Percentiles rank a stretch among this genome's conserved stretches.
Conservation (phyloP, 257 asterid genomes). For the Mentha longifolia region DNA sequence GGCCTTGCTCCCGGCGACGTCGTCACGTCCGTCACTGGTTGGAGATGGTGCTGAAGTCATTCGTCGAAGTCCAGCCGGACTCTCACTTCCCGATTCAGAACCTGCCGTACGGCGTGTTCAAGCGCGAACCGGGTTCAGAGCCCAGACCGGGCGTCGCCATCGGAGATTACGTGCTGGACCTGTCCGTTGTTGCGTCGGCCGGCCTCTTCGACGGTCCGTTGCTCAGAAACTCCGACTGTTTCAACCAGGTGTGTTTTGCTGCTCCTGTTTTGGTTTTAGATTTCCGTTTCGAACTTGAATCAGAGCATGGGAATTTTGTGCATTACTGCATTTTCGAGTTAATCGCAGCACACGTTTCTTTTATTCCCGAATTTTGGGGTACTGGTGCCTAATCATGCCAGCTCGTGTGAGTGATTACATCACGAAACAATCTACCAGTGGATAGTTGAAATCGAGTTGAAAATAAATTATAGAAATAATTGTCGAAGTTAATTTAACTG, state of each 20-base stretch:
- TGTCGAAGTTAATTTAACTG: background rate
- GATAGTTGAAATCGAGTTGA: background rate
- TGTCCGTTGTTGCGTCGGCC: conserved; percentile 64
- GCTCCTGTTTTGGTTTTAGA: background rate
- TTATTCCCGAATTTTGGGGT: conserved; percentile 9
- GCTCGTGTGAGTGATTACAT: conserved; percentile 30
- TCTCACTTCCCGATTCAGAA: conserved; percentile 96
- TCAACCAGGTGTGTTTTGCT: conserved; percentile 59
- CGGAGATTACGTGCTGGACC: conserved; percentile 80
- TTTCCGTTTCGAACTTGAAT: conserved; percentile 1
- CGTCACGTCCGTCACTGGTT: conserved; percentile 19
- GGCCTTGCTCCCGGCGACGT: conserved; percentile 23
- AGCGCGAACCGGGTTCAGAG: conserved; percentile 52
- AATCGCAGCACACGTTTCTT: background rate
- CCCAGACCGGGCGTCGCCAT: conserved; percentile 90
- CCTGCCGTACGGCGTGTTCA: conserved; percentile 95
- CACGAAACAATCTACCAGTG: conserved; percentile 15
- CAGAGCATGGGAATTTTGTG: conserved; percentile 21
- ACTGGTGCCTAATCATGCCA: conserved; percentile 30
- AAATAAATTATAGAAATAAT: background rate
- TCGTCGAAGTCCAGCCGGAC: conserved; percentile 71
- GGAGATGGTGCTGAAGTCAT: conserved; percentile 73
- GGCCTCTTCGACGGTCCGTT: conserved; percentile 79
- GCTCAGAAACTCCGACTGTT: conserved; percentile 70
- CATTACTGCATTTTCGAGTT: conserved; percentile 2